A percentile compares a stretch with the other conserved stretches of the same genome.
Evolutionary conservation across 257 asterid species (phyloP).

Genomic region (Rauvolfia tetraphylla): DNA sequence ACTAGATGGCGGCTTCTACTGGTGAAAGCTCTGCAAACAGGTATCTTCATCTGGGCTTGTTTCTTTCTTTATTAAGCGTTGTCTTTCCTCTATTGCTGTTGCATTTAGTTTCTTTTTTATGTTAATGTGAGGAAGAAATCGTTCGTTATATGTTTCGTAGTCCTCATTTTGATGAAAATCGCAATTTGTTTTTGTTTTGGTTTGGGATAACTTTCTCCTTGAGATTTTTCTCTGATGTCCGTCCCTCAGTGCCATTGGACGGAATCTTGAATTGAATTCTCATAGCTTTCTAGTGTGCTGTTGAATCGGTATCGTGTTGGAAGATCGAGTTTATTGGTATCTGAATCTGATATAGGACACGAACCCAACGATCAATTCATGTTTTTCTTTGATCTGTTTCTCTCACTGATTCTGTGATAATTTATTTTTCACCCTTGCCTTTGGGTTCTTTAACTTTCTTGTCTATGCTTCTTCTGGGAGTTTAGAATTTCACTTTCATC

Average conservation of each 20-base stretch:
- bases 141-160: background rate
- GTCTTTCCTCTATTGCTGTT: background rate
- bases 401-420: background rate
- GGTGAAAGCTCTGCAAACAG: background rate
- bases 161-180: no score
- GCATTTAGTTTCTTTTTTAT: background rate
- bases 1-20: constrained; percentile 1
- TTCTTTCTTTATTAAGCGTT: no score
- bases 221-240: background rate
- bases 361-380: background rate
- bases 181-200: background rate
- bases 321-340: background rate
- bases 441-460: background rate
- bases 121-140: background rate
- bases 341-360: background rate
- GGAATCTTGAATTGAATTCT: background rate
- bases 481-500: background rate
- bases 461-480: background rate
- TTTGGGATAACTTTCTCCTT: background rate
- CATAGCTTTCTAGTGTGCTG: background rate
- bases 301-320: background rate
- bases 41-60: constrained; percentile 3
- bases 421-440: background rate
- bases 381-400: background rate
- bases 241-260: background rate